phyloP scores from a whole-genome alignment of 371 early-diverging fungal genomes.

The Umbelopsis sp. region DNA sequence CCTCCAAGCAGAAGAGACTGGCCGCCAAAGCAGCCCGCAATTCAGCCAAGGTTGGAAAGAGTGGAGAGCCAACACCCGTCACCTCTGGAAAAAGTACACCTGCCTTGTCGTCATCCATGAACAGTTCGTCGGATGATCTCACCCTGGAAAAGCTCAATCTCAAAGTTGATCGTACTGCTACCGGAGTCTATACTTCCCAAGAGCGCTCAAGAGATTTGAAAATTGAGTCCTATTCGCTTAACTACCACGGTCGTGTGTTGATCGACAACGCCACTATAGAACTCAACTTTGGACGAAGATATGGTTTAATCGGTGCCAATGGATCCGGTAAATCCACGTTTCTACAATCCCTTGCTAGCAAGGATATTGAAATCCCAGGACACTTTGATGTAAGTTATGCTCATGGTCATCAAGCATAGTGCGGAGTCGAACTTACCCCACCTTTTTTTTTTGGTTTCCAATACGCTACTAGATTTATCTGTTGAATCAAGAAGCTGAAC shows the following conservation, averaged over 20 bases:
- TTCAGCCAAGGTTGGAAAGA: slow-evolving; percentile 39
- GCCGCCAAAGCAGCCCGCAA: slow-evolving; percentile 75
- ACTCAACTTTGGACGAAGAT: slow-evolving; percentile 97
- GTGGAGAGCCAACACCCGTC: slow-evolving; percentile 30
- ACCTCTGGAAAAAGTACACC: slow-evolving; percentile 39
- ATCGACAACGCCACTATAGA: slow-evolving; percentile 94
- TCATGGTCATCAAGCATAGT: background rate
- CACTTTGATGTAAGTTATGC: slow-evolving; percentile 86
- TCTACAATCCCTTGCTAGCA: slow-evolving; percentile 88
- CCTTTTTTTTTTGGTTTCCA: background rate
- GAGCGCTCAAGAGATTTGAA: slow-evolving; percentile 93
- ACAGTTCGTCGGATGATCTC: slow-evolving; percentile 42
- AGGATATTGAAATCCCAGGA: slow-evolving; percentile 95
- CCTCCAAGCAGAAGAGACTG: slow-evolving; percentile 83
- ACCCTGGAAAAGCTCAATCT: slow-evolving; percentile 40
- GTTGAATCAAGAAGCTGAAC: slow-evolving; percentile 94
- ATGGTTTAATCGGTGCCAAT: slow-evolving; percentile 97
- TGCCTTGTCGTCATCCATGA: slow-evolving; percentile 23
- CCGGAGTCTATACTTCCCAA: slow-evolving; percentile 95
- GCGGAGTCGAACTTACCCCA: background rate
- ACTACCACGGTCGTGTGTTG: slow-evolving; percentile 91
- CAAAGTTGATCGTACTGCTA: slow-evolving; percentile 76
- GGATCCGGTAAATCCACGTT: slow-evolving; percentile 99
- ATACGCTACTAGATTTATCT: slow-evolving; percentile 72
- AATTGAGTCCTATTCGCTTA: slow-evolving; percentile 93